These are phyloP conservation scores for Phytophthora melonis DNA, from an alignment of 352 stramenopile genomes.

Conservation along the genomic window DNA sequence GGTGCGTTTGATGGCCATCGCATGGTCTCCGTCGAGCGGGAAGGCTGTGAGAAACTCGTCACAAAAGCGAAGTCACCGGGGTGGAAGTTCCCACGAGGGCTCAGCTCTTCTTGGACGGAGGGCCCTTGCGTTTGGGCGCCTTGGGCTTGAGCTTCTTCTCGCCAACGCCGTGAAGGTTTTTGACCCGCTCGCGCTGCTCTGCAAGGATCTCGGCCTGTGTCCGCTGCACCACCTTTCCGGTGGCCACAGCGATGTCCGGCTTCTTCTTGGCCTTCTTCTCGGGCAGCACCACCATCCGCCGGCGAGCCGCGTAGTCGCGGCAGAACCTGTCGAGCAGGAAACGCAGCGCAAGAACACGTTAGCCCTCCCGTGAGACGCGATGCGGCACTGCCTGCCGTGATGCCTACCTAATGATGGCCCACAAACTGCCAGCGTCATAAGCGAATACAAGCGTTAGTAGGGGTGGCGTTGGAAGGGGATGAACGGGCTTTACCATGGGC, in stretches of 20 bases:
- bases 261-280: constrained; percentile 81
- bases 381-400: background rate
- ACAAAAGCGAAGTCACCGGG: no score
- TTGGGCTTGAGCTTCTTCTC: constrained; percentile 76
- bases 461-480: background rate
- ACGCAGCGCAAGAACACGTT: background rate
- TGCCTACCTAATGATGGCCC: constrained; percentile 75
- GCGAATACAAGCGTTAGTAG: background rate
- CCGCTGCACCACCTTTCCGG: constrained; percentile 62
- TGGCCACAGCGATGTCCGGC: constrained; percentile 72
- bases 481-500: constrained; percentile 59
- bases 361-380: background rate
- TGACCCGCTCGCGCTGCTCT: constrained; percentile 72
- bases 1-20: background rate
- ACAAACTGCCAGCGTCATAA: constrained; percentile 50
- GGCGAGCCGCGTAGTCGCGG: constrained; percentile 62
- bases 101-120: constrained; percentile 57
- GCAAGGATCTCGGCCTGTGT: constrained; percentile 86
- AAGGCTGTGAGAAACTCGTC: background rate
- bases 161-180: constrained; percentile 68
- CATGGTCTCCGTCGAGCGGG: background rate
- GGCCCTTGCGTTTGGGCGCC: constrained; percentile 72
- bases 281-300: constrained; percentile 67
- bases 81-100: background rate
- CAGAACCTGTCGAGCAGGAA: constrained; percentile 41